A percentile compares a stretch with the other conserved stretches of the same genome.
Evolutionary conservation across 2,329 filamentous ascomycete genomes (phyloP).

Genomic region (Ramularia endophylla): DNA sequence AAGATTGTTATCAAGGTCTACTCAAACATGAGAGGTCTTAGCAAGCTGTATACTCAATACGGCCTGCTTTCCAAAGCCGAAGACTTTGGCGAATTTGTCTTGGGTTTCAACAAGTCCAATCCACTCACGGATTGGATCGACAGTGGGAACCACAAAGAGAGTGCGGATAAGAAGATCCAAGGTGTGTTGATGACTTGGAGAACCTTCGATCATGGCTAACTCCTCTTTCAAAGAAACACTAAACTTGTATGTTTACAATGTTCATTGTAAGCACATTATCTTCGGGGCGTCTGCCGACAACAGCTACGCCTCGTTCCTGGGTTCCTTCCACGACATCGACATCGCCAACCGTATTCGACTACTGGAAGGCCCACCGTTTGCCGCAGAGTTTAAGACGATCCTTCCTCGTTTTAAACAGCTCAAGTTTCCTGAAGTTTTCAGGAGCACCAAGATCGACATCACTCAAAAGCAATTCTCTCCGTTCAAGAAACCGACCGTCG

Average conservation of each 20-base stretch:
- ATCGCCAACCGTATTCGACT: neutral
- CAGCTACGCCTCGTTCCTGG: neutral
- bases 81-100: slow-evolving; percentile 42
- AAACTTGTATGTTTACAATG: neutral
- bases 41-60: neutral
- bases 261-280: neutral
- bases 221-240: neutral
- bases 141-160: slow-evolving; percentile 54
- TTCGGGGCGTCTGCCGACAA: neutral
- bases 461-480: too few species aligned
- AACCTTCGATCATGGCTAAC: too few species aligned
- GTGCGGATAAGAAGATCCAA: slow-evolving; percentile 54
- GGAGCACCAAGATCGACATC: neutral
- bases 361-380: neutral
- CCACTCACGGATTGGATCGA: slow-evolving; percentile 56
- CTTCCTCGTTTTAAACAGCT: neutral
- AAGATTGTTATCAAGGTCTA: slow-evolving; percentile 43
- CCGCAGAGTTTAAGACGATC: neutral
- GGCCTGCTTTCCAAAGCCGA: slow-evolving; percentile 33
- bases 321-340: neutral
- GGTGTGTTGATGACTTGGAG: slow-evolving; percentile 26
- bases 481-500: too few species aligned
- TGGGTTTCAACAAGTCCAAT: slow-evolving; percentile 52
- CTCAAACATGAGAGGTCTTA: slow-evolving; percentile 35
- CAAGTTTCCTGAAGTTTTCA: neutral